Evolutionary conservation across 495 filamentous ascomycete species (phyloP).

Genomic region (Daldinia caldariorum): DNA sequence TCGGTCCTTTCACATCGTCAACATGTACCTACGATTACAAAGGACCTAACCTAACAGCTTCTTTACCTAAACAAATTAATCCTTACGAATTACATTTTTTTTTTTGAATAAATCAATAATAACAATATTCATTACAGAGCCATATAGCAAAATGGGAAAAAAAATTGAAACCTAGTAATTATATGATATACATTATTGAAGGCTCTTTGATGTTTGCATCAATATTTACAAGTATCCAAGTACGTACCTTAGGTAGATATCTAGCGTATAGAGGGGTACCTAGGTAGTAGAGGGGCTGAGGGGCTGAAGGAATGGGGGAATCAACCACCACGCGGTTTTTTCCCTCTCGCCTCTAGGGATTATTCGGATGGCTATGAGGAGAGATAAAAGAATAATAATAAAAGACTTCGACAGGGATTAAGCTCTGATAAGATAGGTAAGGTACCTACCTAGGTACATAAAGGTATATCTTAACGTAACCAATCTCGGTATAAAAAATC

Average conservation of each 20-base stretch:
- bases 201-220: no score
- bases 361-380: background rate
- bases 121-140: background rate
- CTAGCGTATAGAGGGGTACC: background rate
- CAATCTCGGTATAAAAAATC: background rate
- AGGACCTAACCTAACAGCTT: background rate
- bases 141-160: background rate
- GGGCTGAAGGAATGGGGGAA: background rate
- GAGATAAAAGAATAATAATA: background rate
- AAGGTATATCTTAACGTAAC: no score
- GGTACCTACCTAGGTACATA: background rate
- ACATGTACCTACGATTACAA: constrained; percentile 19
- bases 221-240: no score
- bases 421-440: background rate
- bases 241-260: no score
- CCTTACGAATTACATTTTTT: no score
- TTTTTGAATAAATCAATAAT: background rate
- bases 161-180: background rate
- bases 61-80: no score
- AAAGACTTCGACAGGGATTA: background rate
- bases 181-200: no score
- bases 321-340: background rate
- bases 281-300: background rate
- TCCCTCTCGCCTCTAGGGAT: background rate
- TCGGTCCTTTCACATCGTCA: constrained; percentile 19